These are phyloP conservation scores for Thraustochytrium sp. DNA, from an alignment of 352 stramenopile genomes.

Conservation along the genomic window DNA sequence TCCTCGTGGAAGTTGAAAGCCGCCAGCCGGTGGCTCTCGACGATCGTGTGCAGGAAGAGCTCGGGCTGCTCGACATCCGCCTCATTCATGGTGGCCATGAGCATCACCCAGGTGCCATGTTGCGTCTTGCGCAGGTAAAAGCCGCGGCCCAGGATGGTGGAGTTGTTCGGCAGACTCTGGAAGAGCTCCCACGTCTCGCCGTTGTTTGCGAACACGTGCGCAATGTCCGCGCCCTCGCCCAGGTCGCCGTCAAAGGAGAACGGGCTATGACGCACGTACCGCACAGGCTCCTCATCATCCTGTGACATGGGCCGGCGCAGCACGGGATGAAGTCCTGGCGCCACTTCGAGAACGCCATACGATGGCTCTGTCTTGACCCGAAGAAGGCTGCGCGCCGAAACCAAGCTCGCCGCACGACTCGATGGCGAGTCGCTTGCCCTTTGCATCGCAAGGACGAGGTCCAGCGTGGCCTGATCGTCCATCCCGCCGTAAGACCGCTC, in stretches of 20 bases:
- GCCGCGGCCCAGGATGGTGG: conserved; percentile 16
- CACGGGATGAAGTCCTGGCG: conserved; percentile 10
- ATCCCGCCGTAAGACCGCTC: not conserved
- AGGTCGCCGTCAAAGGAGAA: conserved; percentile 37
- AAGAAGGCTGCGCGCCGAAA: conserved; percentile 18
- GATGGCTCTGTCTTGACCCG: conserved; percentile 2
- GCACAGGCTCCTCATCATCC: conserved; percentile 28
- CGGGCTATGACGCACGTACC: conserved; percentile 25
- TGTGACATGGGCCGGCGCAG: not conserved
- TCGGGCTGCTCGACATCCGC: not conserved
- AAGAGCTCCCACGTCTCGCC: conserved; percentile 36
- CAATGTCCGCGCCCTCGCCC: not conserved
- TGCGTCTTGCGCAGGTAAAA: conserved; percentile 41
- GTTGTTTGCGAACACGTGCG: conserved; percentile 33
- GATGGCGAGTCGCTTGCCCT: not conserved
- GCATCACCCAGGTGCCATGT: conserved; percentile 35
- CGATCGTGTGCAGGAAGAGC: conserved; percentile 32
- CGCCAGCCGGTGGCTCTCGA: conserved; percentile 9
- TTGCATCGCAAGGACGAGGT: not conserved
- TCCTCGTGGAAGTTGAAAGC: conserved; percentile 35
- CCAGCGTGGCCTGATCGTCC: conserved; percentile 13
- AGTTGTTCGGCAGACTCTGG: conserved; percentile 27
- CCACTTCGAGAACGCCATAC: conserved; percentile 1
- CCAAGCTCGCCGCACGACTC: conserved; percentile 7
- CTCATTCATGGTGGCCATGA: not conserved